A percentile compares a stretch with the other conserved stretches of the same genome.
Evolutionary conservation across 495 filamentous ascomycete genomes (phyloP).

Genomic region (Trichoderma reesei): DNA sequence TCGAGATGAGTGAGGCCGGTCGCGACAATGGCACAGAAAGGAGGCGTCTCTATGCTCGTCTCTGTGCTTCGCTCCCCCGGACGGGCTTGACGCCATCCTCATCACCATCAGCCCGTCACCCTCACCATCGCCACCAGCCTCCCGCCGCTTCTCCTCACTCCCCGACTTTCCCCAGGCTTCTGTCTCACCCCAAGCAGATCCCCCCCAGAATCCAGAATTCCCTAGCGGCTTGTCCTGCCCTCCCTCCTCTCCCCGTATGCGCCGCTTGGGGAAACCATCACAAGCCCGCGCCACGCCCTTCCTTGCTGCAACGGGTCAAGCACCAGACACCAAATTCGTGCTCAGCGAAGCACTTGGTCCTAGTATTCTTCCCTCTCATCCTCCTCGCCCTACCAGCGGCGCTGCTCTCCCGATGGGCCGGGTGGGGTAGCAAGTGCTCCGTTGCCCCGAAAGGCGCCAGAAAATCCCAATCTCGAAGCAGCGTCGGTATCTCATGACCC

Average conservation of each 20-base stretch:
- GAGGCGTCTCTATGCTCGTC: no score
- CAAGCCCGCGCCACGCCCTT: not conserved
- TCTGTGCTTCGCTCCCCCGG: no score
- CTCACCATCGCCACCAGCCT: not conserved
- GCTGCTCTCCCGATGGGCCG: conserved; percentile 1
- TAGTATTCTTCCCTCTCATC: not conserved
- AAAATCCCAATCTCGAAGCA: not conserved
- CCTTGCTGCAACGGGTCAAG: not conserved
- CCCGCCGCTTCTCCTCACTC: not conserved
- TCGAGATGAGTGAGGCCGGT: no score
- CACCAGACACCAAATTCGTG: not conserved
- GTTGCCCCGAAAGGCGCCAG: conserved; percentile 6
- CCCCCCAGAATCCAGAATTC: not conserved
- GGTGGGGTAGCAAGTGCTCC: not conserved
- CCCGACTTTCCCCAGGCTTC: not conserved
- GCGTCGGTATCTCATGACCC: not conserved
- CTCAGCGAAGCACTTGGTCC: not conserved
- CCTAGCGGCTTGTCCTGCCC: not conserved
- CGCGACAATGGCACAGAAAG: no score
- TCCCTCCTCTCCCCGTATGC: not conserved
- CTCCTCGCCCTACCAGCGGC: not conserved
- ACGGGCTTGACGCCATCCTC: no score
- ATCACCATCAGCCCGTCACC: not conserved
- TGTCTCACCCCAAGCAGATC: not conserved
- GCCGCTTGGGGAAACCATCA: not conserved